Base-by-base conservation (phyloP, 805 yeast genomes). In the Metschnikowia aberdeeniae region DNA sequence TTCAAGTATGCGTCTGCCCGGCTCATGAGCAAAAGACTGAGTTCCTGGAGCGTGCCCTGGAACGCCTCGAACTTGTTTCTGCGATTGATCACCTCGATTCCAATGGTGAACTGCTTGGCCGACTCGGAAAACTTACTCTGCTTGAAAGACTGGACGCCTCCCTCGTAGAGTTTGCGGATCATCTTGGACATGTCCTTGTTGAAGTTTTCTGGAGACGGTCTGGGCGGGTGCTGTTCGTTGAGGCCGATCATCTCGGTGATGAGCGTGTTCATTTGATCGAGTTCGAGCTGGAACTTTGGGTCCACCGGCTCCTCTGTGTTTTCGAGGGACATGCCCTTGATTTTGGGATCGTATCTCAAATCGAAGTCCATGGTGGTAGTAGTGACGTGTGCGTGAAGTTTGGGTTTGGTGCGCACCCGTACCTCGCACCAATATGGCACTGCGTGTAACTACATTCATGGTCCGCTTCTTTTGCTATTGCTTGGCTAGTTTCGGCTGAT, bases 21-120 rank as follows among this genome's bases (percentile, higher is more conserved):
- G 41, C 86, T 81, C 72, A 82, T 81, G 43, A 86, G 63, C 59
- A 85, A 78, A 53, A 81, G 74, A 35, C 79, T 73, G 40, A 84
- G 63, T 60, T 86, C 93, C 60, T 81, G 86, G 40, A 85, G 61
- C 24, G 86, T 84, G 12, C 84, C 74, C 50, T 80, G 89, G 61
- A 86, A 86, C 5, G 84, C 71, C 58, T 86, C 93, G 67, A 83
- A 84, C 59, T 83, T 82, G 34, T 83, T 77, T 63, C 93, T 75
- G 54, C 84, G 81, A 38, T 72, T 62, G 12, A 84, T 78, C 75
- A 84, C 76, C 44, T 84, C 88, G 30, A 86, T 69, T 3, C 87
- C 92, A 34, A 84, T 67, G 6, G 78, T 60, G 53, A 83, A 77
- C 54, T 81, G 84, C 56, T 81, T 82, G 33, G 76, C 74, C 1